Percentiles rank a stretch among this genome's conserved stretches.
These are phyloP conservation scores for Digitaria exilis DNA, from an alignment of 202 grass and related monocot species.

Conservation along the genomic window DNA sequence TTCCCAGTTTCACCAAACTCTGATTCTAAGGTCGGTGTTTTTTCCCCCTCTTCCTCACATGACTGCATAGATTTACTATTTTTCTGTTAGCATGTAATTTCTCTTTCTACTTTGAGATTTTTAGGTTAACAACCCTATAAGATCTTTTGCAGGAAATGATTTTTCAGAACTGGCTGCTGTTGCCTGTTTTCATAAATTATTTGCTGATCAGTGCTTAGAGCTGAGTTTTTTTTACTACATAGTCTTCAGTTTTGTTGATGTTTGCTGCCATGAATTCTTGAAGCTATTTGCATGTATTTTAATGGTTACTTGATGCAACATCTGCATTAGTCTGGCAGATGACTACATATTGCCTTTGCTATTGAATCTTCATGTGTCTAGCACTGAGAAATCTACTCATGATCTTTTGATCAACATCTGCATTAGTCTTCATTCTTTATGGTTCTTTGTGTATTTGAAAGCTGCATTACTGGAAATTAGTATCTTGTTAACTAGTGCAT, in stretches of 20 bases:
- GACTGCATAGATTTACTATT: not conserved
- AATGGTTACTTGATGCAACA: no score
- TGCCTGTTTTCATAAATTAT: conserved; percentile 15
- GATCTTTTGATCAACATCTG: not conserved
- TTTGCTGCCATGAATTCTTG: conserved; percentile 29
- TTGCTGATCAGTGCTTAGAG: not conserved
- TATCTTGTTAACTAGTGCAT: not conserved
- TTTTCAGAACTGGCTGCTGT: conserved; percentile 7
- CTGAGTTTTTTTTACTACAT: not conserved
- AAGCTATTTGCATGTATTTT: not conserved
- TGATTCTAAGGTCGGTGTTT: conserved; percentile 63
- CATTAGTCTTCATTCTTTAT: not conserved
- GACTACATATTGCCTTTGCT: not conserved
- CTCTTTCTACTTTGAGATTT: not conserved
- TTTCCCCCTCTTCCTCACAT: not conserved
- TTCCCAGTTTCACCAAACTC: conserved; percentile 53
- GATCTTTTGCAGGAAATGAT: not conserved
- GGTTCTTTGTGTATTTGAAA: not conserved
- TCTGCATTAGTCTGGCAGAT: no score
- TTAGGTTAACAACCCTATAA: not conserved
- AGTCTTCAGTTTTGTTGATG: not conserved
- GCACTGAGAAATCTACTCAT: not conserved
- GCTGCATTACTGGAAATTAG: not conserved
- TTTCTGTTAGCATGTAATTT: conserved; percentile 10
- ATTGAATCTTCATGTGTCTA: not conserved